Base-by-base conservation (phyloP, 495 filamentous ascomycete genomes). In the Trichocladium antarcticum region DNA sequence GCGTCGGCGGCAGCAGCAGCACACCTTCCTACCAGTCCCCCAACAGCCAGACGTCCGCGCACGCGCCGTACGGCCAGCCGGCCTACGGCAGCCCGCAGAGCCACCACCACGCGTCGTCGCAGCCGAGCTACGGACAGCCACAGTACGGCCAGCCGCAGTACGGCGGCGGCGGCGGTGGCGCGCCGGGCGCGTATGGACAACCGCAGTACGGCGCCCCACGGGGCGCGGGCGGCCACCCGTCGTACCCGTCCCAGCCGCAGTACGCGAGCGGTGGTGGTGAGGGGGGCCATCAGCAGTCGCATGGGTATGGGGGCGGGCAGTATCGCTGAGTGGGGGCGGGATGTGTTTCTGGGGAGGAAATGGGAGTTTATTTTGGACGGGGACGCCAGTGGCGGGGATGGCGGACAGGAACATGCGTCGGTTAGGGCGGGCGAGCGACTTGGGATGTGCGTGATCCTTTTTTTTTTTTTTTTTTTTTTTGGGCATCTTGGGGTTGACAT, bases 101-200 rank as follows among this genome's bases (percentile, higher is more conserved):
- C 27, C 34, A 5, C 59, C 55, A 40, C 51, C 43, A 5, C 40
- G 28, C 32, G 58, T 60, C 16, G 58, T 48, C 20, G 45, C 49
- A n/a, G 24, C 8, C 24, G 24, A 4, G 8, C 47, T 47, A 64
- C 5, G 58, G 57, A 15, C 62, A 63, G 47, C 60, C 53, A 11
- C 55, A 47, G 28, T 46, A 57, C 19, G 54, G 51, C 1, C 60
- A 64, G 38, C 56, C 57, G 7, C 59, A 60, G 27, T 55, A 68
- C 36, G 49, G 46, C 12, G 49, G 24, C 0, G 54, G n/a, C n/a
- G n/a, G n/a, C n/a, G n/a, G n/a, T n/a, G n/a, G n/a, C n/a, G n/a
- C n/a, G n/a, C n/a, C 57, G 6, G 49, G 44, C 14, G 37, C 54
- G 7, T 57, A 60, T 38, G 37, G 32, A 19, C 53, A 59, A 21